Evolutionary conservation across 2,329 filamentous ascomycete species (phyloP), one percentile per base, ranked within the genome.

Genomic region (Stylonectria norvegica): DNA sequence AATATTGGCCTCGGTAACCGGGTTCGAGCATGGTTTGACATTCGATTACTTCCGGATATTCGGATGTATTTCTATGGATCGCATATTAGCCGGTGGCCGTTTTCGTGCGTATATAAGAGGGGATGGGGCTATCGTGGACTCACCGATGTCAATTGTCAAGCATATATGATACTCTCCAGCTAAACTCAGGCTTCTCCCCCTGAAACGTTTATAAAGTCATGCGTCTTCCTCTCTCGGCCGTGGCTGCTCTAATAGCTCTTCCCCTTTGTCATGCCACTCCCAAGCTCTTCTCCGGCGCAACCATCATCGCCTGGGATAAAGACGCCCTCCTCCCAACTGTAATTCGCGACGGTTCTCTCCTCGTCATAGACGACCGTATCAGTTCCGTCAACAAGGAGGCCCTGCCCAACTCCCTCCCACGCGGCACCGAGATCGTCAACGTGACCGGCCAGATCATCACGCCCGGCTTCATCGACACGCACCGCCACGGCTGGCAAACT

Each of bases 391-490:
- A 59, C 14, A 51, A 58, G n/a, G 20, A 32, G 15, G 10, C 27
- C 19, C 4, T 28, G n/a, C 37, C 37, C 20, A 23, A 11, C 20
- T 17, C 14, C 5, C 8, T 60, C 5, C 36, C 49, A 8, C 20
- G 27, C 3, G 10, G 36, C 4, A 62, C 61, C 2, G 62, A 75
- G 36, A 45, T 68, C 2, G 59, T 79, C n/a, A 68, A 79, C 46
- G 69, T 68, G 27, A 65, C 64, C 0, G 62, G 68, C 37, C 73
- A 76, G 50, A 79, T 78, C 42, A 63, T 79, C 36, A 68, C 68
- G 0, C 72, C 75, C 0, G 76, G 77, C 7, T 78, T 80, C 55
- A 63, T 80, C 42, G 72, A 79, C 55, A 79, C 75, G 0, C 76
- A 80, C 47, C 69, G 70, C 2, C 73, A 78, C 45, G 66, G 69